phyloP scores from a whole-genome alignment of 257 asterid genomes.

The Solanum dulcamara region DNA sequence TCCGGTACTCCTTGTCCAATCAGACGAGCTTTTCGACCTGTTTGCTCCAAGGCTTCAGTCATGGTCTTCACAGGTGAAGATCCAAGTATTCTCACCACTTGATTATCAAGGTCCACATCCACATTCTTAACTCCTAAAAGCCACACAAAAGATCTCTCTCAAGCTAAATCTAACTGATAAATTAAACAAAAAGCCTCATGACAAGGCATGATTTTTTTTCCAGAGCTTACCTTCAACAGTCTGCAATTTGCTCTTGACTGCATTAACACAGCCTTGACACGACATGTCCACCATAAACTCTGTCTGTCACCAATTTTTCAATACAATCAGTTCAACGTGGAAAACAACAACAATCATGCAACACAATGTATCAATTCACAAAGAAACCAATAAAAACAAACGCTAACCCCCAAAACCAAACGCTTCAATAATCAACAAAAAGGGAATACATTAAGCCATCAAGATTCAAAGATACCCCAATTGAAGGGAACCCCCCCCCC shows the following conservation, averaged over 20 bases:
- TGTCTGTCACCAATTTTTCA: constrained; percentile 38
- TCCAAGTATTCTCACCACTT: constrained; percentile 85
- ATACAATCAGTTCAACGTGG: not conserved
- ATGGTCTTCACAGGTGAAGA: constrained; percentile 65
- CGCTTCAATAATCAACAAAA: not conserved
- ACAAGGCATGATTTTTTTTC: not conserved
- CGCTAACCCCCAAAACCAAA: not conserved
- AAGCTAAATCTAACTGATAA: not conserved
- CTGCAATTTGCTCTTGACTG: constrained; percentile 70
- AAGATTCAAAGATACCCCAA: not conserved
- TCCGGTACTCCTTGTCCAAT: constrained; percentile 93
- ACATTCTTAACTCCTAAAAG: constrained; percentile 71
- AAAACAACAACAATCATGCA: not conserved
- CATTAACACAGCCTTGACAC: constrained; percentile 80
- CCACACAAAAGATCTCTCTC: not conserved
- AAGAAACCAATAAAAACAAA: not conserved
- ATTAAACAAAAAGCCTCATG: not conserved
- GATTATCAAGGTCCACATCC: constrained; percentile 72
- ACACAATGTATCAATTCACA: not conserved
- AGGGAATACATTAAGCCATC: not conserved
- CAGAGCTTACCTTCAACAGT: constrained; percentile 58
- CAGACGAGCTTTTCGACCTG: constrained; percentile 80
- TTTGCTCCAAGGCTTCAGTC: constrained; percentile 88
- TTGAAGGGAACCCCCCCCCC: not conserved
- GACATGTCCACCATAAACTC: constrained; percentile 94